Base-by-base conservation (phyloP, 2,329 filamentous ascomycete genomes). In the Venturia nashicola region DNA sequence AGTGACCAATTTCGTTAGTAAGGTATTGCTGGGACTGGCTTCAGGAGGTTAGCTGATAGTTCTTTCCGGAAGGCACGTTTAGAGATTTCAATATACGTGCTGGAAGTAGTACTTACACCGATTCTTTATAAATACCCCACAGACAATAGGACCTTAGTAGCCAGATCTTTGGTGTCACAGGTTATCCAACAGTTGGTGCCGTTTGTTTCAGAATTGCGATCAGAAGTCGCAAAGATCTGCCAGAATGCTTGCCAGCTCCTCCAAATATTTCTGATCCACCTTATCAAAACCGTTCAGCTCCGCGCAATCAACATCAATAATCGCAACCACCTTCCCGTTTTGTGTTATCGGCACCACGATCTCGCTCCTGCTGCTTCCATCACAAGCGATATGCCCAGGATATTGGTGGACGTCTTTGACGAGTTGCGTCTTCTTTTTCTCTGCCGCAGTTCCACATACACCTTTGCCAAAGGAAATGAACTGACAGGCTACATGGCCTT, bases 381-480 rank as follows among this genome's bases (percentile, higher is more conserved):
- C 90, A 72, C 90, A 93, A 11, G 90, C 89, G 71, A 94, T 92
- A 72, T 93, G 90, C 1, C 88, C 89, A 0, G 88, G 87, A 70
- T 93, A 93, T 61, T 76, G 71, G 54, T 90, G 86, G 8, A 94
- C 89, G 72, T 94, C 86, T 14, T 78, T 76, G 0, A 82, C 79
- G 1, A 91, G 72, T 75, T 90, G 87, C 12, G 89, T 91, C 65
- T 76, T 71, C 55, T 75, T 75, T 3, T 77, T 81, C 32, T 80
- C 71, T 1, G 88, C 89, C 0, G 89, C 88, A 7, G 83, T 76
- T 2, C 90, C 90, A 72, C 90, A 93, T 5, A 94, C 90, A 39
- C 90, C 90, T 51, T 82, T 81, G 9, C 86, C 85, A 67, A 91
- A 89, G 6, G 78, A 76, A 69, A 94, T 93, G 18, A 82, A 86